phyloP scores from a whole-genome alignment of 2,329 filamentous ascomycete species.

The Zalaria sp. region DNA sequence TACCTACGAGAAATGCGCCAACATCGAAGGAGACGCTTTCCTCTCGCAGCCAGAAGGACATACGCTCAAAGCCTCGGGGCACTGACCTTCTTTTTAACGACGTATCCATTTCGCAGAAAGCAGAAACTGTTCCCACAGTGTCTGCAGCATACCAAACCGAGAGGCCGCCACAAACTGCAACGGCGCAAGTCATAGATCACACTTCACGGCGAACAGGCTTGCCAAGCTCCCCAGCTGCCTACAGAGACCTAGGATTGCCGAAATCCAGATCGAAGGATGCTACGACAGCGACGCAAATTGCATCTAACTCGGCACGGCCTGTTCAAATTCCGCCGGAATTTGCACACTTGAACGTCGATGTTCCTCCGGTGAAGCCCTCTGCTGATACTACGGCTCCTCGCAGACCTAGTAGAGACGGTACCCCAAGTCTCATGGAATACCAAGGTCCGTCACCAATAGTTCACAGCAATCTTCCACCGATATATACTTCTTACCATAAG shows the following conservation, averaged over 20 bases:
- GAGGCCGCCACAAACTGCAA: slow-evolving; percentile 1
- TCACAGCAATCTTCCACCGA: slow-evolving; percentile 38
- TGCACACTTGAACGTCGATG: slow-evolving; percentile 45
- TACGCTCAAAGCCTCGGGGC: no score
- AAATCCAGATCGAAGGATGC: neutral
- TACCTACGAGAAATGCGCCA: no score
- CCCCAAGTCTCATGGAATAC: slow-evolving; percentile 26
- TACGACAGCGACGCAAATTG: neutral
- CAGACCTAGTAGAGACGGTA: slow-evolving; percentile 32
- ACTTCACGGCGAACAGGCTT: slow-evolving; percentile 1
- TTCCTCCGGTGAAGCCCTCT: slow-evolving; percentile 31
- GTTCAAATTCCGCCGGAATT: slow-evolving; percentile 19
- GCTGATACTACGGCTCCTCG: slow-evolving; percentile 29
- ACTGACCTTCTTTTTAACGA: no score
- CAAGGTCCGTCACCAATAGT: slow-evolving; percentile 38
- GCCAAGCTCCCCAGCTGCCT: neutral
- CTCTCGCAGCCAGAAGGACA: no score
- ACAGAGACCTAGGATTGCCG: neutral
- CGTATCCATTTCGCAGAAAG: no score
- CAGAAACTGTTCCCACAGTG: slow-evolving; percentile 3
- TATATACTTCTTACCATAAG: slow-evolving; percentile 34
- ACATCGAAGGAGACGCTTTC: no score
- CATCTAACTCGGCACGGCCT: slow-evolving; percentile 6
- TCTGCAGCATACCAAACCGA: slow-evolving; percentile 5
- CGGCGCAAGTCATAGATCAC: slow-evolving; percentile 1